Evolutionary conservation across 768 basidiomycete species (phyloP).

Genomic region (Myochromella boudieri): DNA sequence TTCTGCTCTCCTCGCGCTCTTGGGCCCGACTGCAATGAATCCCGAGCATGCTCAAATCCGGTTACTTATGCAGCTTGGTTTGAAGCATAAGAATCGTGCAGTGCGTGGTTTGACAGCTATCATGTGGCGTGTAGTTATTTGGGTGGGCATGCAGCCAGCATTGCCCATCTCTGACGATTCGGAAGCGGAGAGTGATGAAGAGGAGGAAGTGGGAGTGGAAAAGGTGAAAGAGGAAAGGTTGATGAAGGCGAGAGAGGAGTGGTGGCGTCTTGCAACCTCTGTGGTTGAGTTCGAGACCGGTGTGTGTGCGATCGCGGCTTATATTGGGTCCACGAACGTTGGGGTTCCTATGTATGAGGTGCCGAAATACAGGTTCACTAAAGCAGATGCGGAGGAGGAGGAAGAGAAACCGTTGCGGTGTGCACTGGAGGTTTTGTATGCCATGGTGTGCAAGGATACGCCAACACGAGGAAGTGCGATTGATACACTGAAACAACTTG

Average conservation of each 20-base stretch:
- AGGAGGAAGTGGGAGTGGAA: conserved; percentile 21
- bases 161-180: conserved; percentile 29
- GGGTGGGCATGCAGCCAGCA: conserved; percentile 64
- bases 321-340: conserved; percentile 12
- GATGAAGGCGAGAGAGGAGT: conserved; percentile 18
- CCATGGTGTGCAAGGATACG: conserved; percentile 58
- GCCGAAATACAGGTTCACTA: neutral
- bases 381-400: conserved; percentile 21
- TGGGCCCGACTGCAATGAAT: conserved; percentile 55
- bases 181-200: conserved; percentile 28
- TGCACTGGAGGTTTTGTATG: conserved; percentile 48
- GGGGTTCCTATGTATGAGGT: conserved; percentile 12
- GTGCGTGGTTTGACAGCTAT: conserved; percentile 61
- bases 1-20: conserved; percentile 62
- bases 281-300: conserved; percentile 29
- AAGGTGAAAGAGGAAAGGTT: conserved; percentile 25
- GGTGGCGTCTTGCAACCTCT: conserved; percentile 49
- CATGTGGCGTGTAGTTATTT: conserved; percentile 64
- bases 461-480: conserved; percentile 54
- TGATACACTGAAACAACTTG: conserved; percentile 44
- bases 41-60: conserved; percentile 43
- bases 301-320: conserved; percentile 15
- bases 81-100: conserved; percentile 63
- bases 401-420: conserved; percentile 44
- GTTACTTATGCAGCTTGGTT: conserved; percentile 50